phyloP scores from a whole-genome alignment of 257 asterid species.

The Echites panduratus region DNA sequence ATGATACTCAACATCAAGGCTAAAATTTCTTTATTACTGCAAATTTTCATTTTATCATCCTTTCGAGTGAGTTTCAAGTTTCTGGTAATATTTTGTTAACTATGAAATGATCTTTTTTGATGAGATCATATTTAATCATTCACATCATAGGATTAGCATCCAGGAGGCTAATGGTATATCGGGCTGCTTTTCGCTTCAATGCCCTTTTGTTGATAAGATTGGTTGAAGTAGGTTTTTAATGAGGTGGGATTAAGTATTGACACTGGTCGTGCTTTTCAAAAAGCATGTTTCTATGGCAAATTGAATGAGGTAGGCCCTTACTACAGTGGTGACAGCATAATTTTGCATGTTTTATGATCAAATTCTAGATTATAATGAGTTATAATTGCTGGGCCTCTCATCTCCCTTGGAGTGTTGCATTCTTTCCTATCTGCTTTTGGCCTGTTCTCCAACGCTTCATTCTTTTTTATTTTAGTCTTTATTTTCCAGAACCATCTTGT shows the following conservation, averaged over 20 bases:
- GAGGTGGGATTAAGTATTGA: slow-evolving; percentile 19
- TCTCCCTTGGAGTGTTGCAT: slow-evolving; percentile 13
- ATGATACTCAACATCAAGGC: neutral
- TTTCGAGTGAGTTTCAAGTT: neutral
- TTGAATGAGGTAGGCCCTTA: slow-evolving; percentile 30
- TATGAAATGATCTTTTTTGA: neutral
- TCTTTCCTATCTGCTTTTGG: slow-evolving; percentile 5
- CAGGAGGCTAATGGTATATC: neutral
- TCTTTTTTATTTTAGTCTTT: neutral
- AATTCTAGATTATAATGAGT: slow-evolving; percentile 32
- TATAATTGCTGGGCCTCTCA: slow-evolving; percentile 37
- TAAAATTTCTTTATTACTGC: neutral
- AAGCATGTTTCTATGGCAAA: slow-evolving; percentile 31
- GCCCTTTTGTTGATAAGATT: neutral
- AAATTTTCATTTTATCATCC: neutral
- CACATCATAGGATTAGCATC: neutral
- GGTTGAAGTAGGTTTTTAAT: slow-evolving; percentile 2
- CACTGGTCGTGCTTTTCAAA: slow-evolving; percentile 32
- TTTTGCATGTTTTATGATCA: slow-evolving; percentile 32
- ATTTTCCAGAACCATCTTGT: neutral
- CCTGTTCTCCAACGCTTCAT: neutral
- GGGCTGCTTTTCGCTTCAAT: neutral
- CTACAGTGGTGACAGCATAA: slow-evolving; percentile 38
- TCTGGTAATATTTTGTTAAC: neutral
- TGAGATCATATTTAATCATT: neutral